Conservation (phyloP, 2,329 filamentous ascomycete species). For the Fusarium sp. region DNA sequence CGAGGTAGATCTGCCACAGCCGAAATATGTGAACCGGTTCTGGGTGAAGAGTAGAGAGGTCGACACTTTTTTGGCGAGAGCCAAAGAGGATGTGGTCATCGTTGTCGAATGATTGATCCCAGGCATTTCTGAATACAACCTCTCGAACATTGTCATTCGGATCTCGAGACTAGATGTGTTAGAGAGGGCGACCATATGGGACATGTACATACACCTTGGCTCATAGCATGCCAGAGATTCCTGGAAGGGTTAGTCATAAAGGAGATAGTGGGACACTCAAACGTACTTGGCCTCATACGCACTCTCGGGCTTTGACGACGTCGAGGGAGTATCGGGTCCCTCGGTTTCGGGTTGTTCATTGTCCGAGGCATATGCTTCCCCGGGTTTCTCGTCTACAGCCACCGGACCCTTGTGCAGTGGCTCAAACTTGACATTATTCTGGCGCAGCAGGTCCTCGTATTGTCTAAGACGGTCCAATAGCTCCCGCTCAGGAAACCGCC, state of each 20-base stretch:
- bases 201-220: slow-evolving; percentile 55
- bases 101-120: slow-evolving; percentile 59
- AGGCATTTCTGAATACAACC: slow-evolving; percentile 60
- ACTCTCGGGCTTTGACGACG: slow-evolving; percentile 14
- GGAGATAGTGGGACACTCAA: too few species aligned
- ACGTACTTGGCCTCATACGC: slow-evolving; percentile 36
- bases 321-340: not conserved
- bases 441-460: slow-evolving; percentile 71
- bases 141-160: slow-evolving; percentile 13
- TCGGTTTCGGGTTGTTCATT: slow-evolving; percentile 21
- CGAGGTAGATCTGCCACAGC: slow-evolving; percentile 72
- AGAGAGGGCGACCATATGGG: not conserved
- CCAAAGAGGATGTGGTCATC: slow-evolving; percentile 70
- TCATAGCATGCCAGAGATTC: slow-evolving; percentile 64
- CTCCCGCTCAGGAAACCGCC: slow-evolving; percentile 70
- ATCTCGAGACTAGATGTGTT: slow-evolving; percentile 18
- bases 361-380: slow-evolving; percentile 18
- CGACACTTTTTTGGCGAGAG: slow-evolving; percentile 55
- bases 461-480: slow-evolving; percentile 69
- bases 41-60: slow-evolving; percentile 68
- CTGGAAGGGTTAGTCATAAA: slow-evolving; percentile 50
- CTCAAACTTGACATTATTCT: slow-evolving; percentile 71
- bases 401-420: slow-evolving; percentile 50
- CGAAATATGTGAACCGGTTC: slow-evolving; percentile 61
- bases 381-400: not conserved